Percentiles rank a stretch among this genome's conserved stretches.
Conservation (phyloP, 139 green algal species). For the Micromonas pusilla region DNA sequence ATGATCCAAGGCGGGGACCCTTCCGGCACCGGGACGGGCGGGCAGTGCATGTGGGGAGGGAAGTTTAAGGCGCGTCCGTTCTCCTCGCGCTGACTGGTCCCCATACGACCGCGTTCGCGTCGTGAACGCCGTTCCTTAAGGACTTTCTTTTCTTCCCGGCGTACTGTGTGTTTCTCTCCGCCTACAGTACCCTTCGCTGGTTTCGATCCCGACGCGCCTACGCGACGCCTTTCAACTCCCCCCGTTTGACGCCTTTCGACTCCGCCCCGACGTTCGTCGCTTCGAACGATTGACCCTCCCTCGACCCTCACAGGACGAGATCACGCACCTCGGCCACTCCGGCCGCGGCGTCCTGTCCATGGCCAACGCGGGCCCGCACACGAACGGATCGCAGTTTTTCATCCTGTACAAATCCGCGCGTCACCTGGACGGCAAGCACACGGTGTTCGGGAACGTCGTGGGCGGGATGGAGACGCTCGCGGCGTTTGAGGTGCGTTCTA, state of each 20-base stretch:
- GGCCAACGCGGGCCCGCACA: constrained; percentile 75
- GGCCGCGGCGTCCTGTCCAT: constrained; percentile 85
- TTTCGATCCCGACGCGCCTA: too few species aligned
- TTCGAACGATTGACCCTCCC: too few species aligned
- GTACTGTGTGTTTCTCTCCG: too few species aligned
- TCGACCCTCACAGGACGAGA: constrained; percentile 48
- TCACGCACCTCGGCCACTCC: constrained; percentile 44
- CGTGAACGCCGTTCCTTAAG: too few species aligned
- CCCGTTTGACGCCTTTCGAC: too few species aligned
- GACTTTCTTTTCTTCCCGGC: too few species aligned
- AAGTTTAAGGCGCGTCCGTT: constrained; percentile 16
- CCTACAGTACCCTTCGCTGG: too few species aligned
- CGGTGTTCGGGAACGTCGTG: constrained; percentile 76
- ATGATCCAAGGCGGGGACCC: constrained; percentile 92
- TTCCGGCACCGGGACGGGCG: constrained; percentile 85
- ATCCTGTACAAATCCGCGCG: constrained; percentile 72
- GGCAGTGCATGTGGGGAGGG: constrained; percentile 72
- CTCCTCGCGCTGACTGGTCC: too few species aligned
- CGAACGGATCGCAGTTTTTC: constrained; percentile 78
- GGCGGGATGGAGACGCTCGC: constrained; percentile 76
- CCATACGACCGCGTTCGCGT: too few species aligned
- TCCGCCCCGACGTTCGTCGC: too few species aligned
- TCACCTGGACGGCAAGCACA: constrained; percentile 89
- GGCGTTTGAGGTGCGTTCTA: too few species aligned
- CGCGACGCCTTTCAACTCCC: too few species aligned